Evolutionary conservation across 176 grass and related monocot species (phyloP).

Genomic region (Typha latifolia): DNA sequence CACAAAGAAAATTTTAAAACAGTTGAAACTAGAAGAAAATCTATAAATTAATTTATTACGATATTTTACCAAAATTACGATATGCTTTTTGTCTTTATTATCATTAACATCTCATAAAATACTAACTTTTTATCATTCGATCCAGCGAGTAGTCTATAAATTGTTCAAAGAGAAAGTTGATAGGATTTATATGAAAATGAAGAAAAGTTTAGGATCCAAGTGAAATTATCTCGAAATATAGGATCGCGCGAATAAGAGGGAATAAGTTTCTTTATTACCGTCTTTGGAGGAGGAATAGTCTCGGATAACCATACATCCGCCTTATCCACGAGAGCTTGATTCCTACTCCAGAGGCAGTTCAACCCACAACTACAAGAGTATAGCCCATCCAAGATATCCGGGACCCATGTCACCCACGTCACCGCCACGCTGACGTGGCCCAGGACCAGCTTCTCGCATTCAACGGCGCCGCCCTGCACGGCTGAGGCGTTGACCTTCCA

Average conservation of each 20-base stretch:
- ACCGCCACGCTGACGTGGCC: slow-evolving; percentile 29
- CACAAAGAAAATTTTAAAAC: background rate
- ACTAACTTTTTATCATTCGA: too few species aligned
- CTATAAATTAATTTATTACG: too few species aligned
- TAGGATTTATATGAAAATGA: too few species aligned
- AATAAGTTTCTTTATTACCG: slow-evolving; percentile 15
- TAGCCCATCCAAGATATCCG: slow-evolving; percentile 30
- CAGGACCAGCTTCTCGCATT: slow-evolving; percentile 19
- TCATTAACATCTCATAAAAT: too few species aligned
- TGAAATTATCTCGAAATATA: too few species aligned
- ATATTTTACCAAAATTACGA: too few species aligned
- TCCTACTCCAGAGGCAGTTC: slow-evolving; percentile 36
- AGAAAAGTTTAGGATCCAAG: too few species aligned
- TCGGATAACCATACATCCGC: slow-evolving; percentile 35
- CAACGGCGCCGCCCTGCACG: slow-evolving; percentile 9
- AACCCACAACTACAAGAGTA: slow-evolving; percentile 35
- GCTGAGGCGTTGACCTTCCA: slow-evolving; percentile 28
- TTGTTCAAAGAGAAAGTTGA: too few species aligned
- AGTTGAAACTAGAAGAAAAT: background rate
- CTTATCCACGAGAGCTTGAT: slow-evolving; percentile 23
- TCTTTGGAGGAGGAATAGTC: slow-evolving; percentile 18
- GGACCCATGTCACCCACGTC: slow-evolving; percentile 33
- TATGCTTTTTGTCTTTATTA: too few species aligned
- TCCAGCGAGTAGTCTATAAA: too few species aligned
- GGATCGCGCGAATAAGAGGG: background rate